Percentiles rank a stretch among this genome's conserved stretches.
Conservation (phyloP, 2,329 filamentous ascomycete species). For the Aotearoamyces nothofagi region DNA sequence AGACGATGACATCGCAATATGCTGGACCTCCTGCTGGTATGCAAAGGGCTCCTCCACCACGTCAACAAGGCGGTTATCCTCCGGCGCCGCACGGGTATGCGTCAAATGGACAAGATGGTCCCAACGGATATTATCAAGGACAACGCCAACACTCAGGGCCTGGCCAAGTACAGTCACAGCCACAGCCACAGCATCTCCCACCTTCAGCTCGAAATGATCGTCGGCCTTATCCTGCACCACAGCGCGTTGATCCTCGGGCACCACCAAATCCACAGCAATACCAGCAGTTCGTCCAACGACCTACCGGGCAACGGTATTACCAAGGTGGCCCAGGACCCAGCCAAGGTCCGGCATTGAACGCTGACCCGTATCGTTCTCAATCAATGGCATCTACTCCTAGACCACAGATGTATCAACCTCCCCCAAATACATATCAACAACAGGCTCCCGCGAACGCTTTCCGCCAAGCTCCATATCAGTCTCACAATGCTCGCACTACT, state of each 20-base stretch:
- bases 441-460: constrained; percentile 60
- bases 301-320: constrained; percentile 42
- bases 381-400: constrained; percentile 69
- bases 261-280: constrained; percentile 22
- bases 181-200: constrained; percentile 41
- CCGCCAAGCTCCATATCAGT: constrained; percentile 61
- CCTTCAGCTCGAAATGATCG: constrained; percentile 47
- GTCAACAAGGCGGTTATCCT: constrained; percentile 12
- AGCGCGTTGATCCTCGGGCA: constrained; percentile 19
- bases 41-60: constrained; percentile 22
- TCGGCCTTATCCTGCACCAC: constrained; percentile 57
- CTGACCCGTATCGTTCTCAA: constrained; percentile 80
- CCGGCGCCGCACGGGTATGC: neutral
- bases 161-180: constrained; percentile 24
- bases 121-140: constrained; percentile 34
- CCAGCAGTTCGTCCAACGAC: constrained; percentile 28
- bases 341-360: constrained; percentile 60
- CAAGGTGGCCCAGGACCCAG: constrained; percentile 42
- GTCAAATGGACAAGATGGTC: constrained; percentile 18
- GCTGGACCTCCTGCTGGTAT: constrained; percentile 1
- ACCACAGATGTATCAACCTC: constrained; percentile 55
- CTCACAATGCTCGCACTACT: constrained; percentile 58
- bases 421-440: constrained; percentile 41
- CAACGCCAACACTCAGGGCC: constrained; percentile 20
- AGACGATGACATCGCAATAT: constrained; percentile 45